Conservation (phyloP, 2,329 filamentous ascomycete genomes). For the Magnaporthiopsis poae region DNA sequence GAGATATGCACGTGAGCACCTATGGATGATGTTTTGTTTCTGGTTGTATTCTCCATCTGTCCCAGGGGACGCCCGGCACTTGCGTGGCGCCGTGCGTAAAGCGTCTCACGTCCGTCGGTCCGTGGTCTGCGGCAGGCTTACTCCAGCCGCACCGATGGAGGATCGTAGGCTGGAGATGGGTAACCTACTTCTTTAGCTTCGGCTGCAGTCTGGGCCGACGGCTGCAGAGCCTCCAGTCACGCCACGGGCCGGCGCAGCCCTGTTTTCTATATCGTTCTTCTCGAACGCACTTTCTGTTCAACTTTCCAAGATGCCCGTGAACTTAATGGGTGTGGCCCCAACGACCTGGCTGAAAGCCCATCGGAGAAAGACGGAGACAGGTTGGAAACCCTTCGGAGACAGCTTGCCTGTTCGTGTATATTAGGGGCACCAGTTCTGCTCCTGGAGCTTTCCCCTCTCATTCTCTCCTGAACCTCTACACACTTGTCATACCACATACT, state of each 20-base stretch:
- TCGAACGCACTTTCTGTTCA: not conserved
- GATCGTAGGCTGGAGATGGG: not conserved
- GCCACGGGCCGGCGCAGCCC: not conserved
- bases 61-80: too few relatives aligned
- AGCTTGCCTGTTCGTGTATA: not conserved
- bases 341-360: not conserved
- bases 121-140: not conserved
- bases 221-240: not conserved
- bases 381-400: not conserved
- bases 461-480: not conserved
- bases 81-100: not conserved
- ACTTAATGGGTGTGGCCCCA: not conserved
- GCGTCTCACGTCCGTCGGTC: not conserved
- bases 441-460: not conserved
- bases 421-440: not conserved
- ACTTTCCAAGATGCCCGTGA: not conserved
- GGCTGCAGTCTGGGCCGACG: not conserved
- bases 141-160: not conserved
- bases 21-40: not conserved
- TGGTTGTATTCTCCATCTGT: not conserved
- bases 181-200: not conserved
- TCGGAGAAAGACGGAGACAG: too few relatives aligned
- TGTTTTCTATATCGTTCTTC: not conserved
- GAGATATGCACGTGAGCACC: not conserved
- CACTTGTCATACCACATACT: not conserved